These are phyloP conservation scores for Picea glauca DNA, from an alignment of 75 land plant genomes.

Conservation along the genomic window DNA sequence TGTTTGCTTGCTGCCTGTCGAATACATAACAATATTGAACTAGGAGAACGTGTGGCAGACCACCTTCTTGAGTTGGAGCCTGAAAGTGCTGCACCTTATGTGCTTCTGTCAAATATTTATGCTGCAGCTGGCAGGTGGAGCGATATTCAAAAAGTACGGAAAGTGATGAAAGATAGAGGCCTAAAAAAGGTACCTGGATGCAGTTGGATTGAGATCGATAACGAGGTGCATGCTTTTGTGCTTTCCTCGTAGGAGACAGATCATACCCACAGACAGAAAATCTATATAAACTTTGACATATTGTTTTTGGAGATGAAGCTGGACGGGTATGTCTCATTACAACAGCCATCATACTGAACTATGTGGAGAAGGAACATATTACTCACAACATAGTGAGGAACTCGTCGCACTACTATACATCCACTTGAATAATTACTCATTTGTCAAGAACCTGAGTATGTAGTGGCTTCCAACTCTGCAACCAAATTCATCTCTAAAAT, in stretches of 20 bases:
- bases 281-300: conserved; percentile 3
- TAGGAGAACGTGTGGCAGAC: conserved; percentile 16
- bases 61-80: conserved; percentile 15
- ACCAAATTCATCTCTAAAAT: conserved; percentile 12
- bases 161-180: conserved; percentile 14
- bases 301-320: conserved; percentile 6
- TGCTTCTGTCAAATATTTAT: conserved; percentile 21
- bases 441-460: conserved; percentile 10
- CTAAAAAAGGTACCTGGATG: conserved; percentile 38
- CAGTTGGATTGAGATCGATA: conserved; percentile 42
- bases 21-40: conserved; percentile 11
- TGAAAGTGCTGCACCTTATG: conserved; percentile 19
- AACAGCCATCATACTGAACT: background rate
- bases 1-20: conserved; percentile 22
- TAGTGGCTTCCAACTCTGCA: conserved; percentile 5
- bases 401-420: conserved; percentile 1
- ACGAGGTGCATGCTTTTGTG: conserved; percentile 13
- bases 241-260: conserved; percentile 16
- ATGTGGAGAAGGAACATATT: conserved; percentile 1
- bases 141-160: conserved; percentile 13
- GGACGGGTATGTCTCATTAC: conserved; percentile 6
- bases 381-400: conserved; percentile 11
- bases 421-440: background rate
- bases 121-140: conserved; percentile 16
- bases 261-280: conserved; percentile 5